Evolutionary conservation across 2,329 filamentous ascomycete species (phyloP).

Genomic region (Chaetomiaceae sp.): DNA sequence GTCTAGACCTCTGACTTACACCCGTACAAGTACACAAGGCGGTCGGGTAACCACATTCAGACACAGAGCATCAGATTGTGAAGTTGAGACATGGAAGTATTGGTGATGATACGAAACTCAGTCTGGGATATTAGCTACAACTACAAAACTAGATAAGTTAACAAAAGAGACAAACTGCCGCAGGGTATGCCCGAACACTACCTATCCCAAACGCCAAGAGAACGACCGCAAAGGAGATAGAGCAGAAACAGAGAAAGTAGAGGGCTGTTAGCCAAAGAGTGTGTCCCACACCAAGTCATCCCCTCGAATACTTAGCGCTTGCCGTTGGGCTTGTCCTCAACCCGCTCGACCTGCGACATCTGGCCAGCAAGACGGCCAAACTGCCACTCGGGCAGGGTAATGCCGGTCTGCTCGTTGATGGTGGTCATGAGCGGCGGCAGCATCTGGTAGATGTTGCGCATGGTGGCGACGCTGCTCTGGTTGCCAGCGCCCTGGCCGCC

Average conservation of each 20-base stretch:
- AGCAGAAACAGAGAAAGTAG: neutral
- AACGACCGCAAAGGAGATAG: no score
- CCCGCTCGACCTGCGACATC: constrained; percentile 17
- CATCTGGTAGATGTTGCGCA: constrained; percentile 80
- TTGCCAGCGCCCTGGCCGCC: constrained; percentile 35
- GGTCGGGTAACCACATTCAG: no score
- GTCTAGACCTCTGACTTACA: no score
- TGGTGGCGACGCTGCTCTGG: constrained; percentile 51
- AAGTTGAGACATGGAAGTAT: no score
- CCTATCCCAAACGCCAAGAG: neutral
- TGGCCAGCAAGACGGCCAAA: constrained; percentile 46
- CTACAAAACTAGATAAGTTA: no score
- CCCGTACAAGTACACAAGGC: no score
- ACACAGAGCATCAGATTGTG: no score
- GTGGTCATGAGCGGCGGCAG: constrained; percentile 78
- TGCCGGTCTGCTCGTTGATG: constrained; percentile 85
- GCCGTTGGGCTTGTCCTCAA: neutral
- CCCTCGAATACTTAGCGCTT: neutral
- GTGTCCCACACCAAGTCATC: neutral
- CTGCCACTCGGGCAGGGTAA: constrained; percentile 73
- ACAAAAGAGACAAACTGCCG: neutral
- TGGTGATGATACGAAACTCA: no score
- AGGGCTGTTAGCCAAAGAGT: neutral
- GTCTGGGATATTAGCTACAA: no score
- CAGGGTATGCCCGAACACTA: neutral